Evolutionary conservation across 140 eudicot species (phyloP), one percentile per base, ranked within the genome.

Genomic region (Senecio squalidus): DNA sequence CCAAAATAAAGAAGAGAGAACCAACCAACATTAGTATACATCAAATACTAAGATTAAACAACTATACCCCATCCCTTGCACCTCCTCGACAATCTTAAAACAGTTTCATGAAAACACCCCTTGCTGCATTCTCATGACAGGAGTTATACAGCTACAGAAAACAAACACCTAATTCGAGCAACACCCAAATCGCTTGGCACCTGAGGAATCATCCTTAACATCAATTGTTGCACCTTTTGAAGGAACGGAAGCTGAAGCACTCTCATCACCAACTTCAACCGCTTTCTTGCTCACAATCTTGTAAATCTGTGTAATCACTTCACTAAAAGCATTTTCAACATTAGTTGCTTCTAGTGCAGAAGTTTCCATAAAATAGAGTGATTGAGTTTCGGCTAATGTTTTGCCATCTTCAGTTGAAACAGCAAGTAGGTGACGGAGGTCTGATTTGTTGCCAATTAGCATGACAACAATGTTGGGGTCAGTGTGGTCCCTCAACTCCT

Each of bases 271-370:
- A 39, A 74, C 73, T 57, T 78, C 89, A 38, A 82, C 82, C 28
- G 89, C 69, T 43, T 78, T 82, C 81, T 82, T 82, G 70, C 89
- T 82, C 64, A 82, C 80, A 18, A 82, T 72, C 24, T 54, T 64
- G 54, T 82, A 67, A 15, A 82, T 82, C 58, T 82, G 82, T 7
- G 77, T 60, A 11, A 82, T 79, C 56, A 75, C 85, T 68, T 78
- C 82, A 34, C 76, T 71, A 27, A 82, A 82, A 17, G 89, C 89
- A 16, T 54, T 74, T 55, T 82, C 85, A 20, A 82, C 89, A 68
- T 82, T 82, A 22, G 85, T 78, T n/a, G 89, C 82, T 61, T 82
- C 89, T 54, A 82, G 55, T 17, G 85, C 89, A 3, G 85, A 82
- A 48, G 89, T 82, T 67, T 82, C 89, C 84, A 82, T 78, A 67